Base-by-base conservation (phyloP, 371 early-diverging fungal genomes). In the Rhizopus arrhizus region DNA sequence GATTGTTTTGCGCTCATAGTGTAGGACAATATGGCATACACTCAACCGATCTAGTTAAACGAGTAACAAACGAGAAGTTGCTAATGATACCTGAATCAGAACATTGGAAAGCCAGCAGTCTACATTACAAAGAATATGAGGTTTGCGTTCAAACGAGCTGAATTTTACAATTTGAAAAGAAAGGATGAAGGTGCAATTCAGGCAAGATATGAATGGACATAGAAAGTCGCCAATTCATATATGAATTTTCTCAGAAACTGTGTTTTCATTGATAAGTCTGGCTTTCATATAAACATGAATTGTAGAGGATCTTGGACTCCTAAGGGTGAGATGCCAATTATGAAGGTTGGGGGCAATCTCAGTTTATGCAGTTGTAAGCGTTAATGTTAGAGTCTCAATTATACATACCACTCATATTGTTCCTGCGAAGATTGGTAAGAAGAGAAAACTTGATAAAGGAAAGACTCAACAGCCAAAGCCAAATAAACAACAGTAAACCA, bases 301-400 rank as follows among this genome's bases (percentile, higher is more conserved):
- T 31, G 49, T 12, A 48, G 12, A 29, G 49, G 49, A 31, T 16
- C 49, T 48, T 48, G 49, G 49, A 11, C 29, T 10, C 31, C 49
- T 4, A 48, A 31, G 31, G 31, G 49, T 29, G 32, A 48, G 31
- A 48, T 11, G 31, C 49, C 32, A 31, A n/a, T n/a, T n/a, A n/a
- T n/a, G n/a, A n/a, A n/a, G n/a, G n/a, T n/a, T n/a, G n/a, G n/a
- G 49, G 7, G 32, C 49, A 31, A 49, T 49, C 13, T 49, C 49
- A 32, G 49, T 49, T 32, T 13, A 49, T 49, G 49, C 11, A 31
- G 13, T 49, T 31, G 32, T 49, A 32, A 31, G 13, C 32, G 7
- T 29, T 48, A 48, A 2, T 15, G 48, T 48, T 10, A 48, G 48
- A 28, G 28, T 28, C 28, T 28, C 48, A 28, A 32, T 31, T 49